Conservation (phyloP, 1,139 yeast genomes). For the Yamadazyma spencermartinsiae region DNA sequence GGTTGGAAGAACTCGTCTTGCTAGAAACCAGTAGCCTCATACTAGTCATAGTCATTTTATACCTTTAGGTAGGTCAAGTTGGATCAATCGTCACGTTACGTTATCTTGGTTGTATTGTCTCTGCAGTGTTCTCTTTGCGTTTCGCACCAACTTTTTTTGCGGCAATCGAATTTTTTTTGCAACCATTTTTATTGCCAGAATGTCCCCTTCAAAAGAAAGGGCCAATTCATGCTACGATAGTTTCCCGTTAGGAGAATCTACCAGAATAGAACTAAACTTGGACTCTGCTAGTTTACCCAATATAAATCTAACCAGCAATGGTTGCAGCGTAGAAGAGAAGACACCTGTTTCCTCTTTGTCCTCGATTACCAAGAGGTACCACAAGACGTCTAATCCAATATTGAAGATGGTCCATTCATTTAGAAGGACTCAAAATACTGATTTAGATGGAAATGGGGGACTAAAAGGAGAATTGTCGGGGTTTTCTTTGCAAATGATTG, state of each 20-base stretch:
- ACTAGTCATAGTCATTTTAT: conserved; percentile 4
- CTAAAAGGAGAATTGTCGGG: conserved; percentile 14
- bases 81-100: too few relatives aligned
- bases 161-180: conserved; percentile 2
- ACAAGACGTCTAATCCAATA: background rate
- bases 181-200: conserved; percentile 1
- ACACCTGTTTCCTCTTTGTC: background rate
- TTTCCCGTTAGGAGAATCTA: background rate
- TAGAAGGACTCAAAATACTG: conserved; percentile 10
- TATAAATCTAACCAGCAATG: background rate
- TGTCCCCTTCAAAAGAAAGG: background rate
- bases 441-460: conserved; percentile 8
- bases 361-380: background rate
- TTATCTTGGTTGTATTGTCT: background rate
- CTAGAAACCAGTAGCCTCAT: conserved; percentile 5
- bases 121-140: background rate
- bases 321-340: background rate
- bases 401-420: conserved; percentile 14
- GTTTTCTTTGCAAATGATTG: conserved; percentile 51
- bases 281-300: background rate
- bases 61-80: too few relatives aligned
- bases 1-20: conserved; percentile 63
- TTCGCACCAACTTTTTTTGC: background rate
- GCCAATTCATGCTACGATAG: background rate
- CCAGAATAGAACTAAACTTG: background rate